Percentiles rank a stretch among this genome's conserved stretches.
Conservation (phyloP, 2,329 filamentous ascomycete genomes). For the Westerdykella aurantiaca region DNA sequence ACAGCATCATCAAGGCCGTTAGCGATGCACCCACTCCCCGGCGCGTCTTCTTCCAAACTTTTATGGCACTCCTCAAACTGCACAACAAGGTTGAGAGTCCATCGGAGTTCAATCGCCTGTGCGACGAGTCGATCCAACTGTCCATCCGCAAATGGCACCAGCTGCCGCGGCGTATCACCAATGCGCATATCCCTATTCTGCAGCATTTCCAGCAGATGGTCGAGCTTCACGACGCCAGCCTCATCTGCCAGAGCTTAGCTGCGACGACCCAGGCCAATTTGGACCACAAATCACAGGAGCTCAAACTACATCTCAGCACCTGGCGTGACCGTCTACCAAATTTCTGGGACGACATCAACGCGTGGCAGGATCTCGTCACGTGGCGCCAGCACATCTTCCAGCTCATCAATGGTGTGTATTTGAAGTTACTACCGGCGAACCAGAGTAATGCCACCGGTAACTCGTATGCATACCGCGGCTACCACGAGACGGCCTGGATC, state of each 20-base stretch:
- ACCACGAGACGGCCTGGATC: conserved; percentile 99
- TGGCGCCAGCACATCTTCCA: conserved; percentile 99
- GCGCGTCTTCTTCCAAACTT: conserved; percentile 94
- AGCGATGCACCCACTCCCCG: conserved; percentile 95
- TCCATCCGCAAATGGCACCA: conserved; percentile 99
- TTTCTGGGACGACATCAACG: conserved; percentile 98
- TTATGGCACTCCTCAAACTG: conserved; percentile 92
- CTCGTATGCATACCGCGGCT: conserved; percentile 93
- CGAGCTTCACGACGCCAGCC: conserved; percentile 92
- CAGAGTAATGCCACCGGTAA: conserved; percentile 74
- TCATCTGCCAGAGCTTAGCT: conserved; percentile 87
- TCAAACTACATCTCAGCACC: conserved; percentile 86
- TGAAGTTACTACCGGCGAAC: conserved; percentile 73
- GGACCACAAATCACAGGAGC: conserved; percentile 89
- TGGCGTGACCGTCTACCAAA: conserved; percentile 96
- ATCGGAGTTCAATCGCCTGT: conserved; percentile 79
- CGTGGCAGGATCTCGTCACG: conserved; percentile 98
- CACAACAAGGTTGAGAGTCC: conserved; percentile 79
- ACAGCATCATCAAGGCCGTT: conserved; percentile 90
- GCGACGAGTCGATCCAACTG: conserved; percentile 94
- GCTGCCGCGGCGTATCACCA: conserved; percentile 85
- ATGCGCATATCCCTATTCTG: conserved; percentile 88
- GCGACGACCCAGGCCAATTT: conserved; percentile 79
- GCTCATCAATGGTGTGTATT: conserved; percentile 90
- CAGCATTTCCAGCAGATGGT: conserved; percentile 98